phyloP scores from a whole-genome alignment of 352 stramenopile species.

The Achlya hypogyna region DNA sequence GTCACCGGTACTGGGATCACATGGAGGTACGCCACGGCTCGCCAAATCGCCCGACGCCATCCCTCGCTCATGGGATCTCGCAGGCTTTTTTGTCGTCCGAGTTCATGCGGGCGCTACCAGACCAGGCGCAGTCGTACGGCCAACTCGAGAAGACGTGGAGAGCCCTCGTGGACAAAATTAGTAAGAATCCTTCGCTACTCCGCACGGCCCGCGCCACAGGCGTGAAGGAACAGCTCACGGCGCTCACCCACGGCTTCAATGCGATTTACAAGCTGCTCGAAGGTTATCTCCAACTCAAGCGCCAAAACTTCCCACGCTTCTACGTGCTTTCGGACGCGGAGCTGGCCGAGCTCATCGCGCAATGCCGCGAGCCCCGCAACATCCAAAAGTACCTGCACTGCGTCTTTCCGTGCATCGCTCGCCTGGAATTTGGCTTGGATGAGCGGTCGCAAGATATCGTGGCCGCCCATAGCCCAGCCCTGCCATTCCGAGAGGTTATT shows the following conservation, averaged over 20 bases:
- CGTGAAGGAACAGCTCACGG: slow-evolving; percentile 37
- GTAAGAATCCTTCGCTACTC: slow-evolving; percentile 44
- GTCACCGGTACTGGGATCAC: slow-evolving; percentile 59
- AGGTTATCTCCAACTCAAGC: slow-evolving; percentile 24
- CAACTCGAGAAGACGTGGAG: slow-evolving; percentile 48
- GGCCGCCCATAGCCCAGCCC: slow-evolving; percentile 29
- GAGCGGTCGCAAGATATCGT: slow-evolving; percentile 13
- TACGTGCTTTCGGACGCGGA: neutral
- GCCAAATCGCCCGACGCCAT: too few relatives aligned
- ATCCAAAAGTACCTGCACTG: slow-evolving; percentile 5
- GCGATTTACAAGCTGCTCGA: slow-evolving; percentile 33
- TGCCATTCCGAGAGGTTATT: slow-evolving; percentile 37
- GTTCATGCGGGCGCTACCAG: slow-evolving; percentile 48
- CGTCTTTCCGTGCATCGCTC: neutral
- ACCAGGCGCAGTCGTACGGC: slow-evolving; percentile 44
- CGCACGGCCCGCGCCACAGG: slow-evolving; percentile 28
- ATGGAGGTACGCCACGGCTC: slow-evolving; percentile 28
- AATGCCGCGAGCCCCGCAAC: slow-evolving; percentile 17
- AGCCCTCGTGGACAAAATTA: slow-evolving; percentile 34
- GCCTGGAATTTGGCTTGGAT: neutral
- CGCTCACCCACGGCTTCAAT: slow-evolving; percentile 46
- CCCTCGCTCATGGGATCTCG: neutral
- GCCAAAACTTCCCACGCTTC: slow-evolving; percentile 1
- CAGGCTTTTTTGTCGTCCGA: slow-evolving; percentile 42
- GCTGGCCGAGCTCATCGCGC: neutral